Conservation (phyloP, 2,329 filamentous ascomycete species). For the Diaporthe amygdali region DNA sequence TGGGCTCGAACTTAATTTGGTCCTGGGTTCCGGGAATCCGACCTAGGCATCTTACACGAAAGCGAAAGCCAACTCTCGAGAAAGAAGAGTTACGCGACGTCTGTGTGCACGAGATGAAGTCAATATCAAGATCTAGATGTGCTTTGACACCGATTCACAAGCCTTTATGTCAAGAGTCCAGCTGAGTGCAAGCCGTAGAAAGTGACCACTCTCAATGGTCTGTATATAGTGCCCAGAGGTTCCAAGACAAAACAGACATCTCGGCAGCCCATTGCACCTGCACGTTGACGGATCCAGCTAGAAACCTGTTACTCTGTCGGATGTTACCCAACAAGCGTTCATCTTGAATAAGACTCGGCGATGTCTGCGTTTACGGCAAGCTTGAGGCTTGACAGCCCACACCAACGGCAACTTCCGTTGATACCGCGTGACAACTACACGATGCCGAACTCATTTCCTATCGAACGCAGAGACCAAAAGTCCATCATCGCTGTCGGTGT, state of each 20-base stretch:
- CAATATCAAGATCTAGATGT: not conserved
- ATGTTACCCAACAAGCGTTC: not conserved
- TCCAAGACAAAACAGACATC: not conserved
- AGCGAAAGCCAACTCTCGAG: not conserved
- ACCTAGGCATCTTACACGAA: not conserved
- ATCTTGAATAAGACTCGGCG: slow-evolving; percentile 1
- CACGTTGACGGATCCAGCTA: not conserved
- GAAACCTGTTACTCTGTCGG: not conserved
- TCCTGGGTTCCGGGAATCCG: not conserved
- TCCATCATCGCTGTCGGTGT: slow-evolving; percentile 1
- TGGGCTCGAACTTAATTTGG: not conserved
- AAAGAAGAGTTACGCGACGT: not conserved
- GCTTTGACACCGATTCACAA: slow-evolving; percentile 2
- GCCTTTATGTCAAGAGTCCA: not conserved
- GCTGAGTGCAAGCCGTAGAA: not conserved
- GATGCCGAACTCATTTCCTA: slow-evolving; percentile 11
- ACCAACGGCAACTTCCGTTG: not conserved
- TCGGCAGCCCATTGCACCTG: not conserved
- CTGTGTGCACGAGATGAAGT: not conserved
- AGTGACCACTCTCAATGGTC: not conserved
- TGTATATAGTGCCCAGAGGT: slow-evolving; percentile 8
- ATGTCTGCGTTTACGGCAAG: not conserved
- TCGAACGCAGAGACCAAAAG: not conserved
- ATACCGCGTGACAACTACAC: not conserved
- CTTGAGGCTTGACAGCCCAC: not conserved